Evolutionary conservation across 345 rosid genomes (phyloP), one percentile per base, ranked within the genome.

Genomic region (Heritiera fomes): DNA sequence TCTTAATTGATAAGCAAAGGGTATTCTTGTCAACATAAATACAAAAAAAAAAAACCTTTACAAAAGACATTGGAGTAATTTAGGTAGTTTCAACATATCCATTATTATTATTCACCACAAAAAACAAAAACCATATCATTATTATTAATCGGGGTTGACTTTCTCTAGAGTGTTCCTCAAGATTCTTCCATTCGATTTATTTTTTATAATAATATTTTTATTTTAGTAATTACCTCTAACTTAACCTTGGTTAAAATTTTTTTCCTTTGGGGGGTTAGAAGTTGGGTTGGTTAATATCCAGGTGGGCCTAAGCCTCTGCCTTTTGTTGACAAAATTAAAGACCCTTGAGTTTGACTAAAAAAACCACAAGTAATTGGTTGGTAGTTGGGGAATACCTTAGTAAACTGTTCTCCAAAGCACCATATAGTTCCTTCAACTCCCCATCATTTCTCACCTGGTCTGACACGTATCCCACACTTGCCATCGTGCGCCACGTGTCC

Each of bases 1-100:
- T 4, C 75, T 68, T 70, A 46, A 30, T 15, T 10, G 69, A 30
- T 9, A 71, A 78, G 76, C 28, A 59, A 70, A 70, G 70, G 60
- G 38, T 13, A 45, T 46, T 14, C 46, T 40, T 0, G 49, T 47
- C 41, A 70, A 20, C 20, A 43, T 60, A 45, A 67, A 7, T 12
- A 43, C 18, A 5, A 41, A 41, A 41, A 41, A 41, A 5, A 4
- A 41, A 41, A 41, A 41, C 5, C 43, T 18, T 47, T 3, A 63
- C 0, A 15, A 75, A 49, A 64, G 30, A 64, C 63, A 9, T 59
- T 5, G 13, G n/a, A 40, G 8, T 10, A 0, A 43, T 67, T 38
- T 20, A 1, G 6, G 15, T 5, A 7, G 9, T 45, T 75, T 45
- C 15, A 75, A 60, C 12, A 8, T 0, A 1, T 0, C 32, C 63